A percentile compares a stretch with the other conserved stretches of the same genome.
phyloP scores from a whole-genome alignment of 805 yeast genomes.

The Yarrowia divulgata region DNA sequence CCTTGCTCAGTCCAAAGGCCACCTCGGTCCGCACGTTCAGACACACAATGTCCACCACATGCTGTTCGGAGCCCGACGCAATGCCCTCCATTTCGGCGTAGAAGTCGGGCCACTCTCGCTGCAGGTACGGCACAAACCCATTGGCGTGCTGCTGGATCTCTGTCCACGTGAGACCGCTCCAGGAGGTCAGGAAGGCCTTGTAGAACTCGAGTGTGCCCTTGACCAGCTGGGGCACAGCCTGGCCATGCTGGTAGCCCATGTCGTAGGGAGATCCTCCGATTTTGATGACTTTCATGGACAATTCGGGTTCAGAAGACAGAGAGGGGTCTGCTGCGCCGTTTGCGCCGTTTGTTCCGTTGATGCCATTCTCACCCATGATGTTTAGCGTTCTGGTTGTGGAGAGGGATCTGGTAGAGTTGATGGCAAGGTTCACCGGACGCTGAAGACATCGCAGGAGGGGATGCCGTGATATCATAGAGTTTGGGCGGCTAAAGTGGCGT shows the following conservation, averaged over 20 bases:
- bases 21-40: slow-evolving; percentile 54
- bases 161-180: slow-evolving; percentile 48
- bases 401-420: slow-evolving; percentile 8
- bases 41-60: slow-evolving; percentile 52
- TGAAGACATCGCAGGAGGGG: neutral
- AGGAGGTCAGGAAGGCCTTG: slow-evolving; percentile 45
- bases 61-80: slow-evolving; percentile 51
- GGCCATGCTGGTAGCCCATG: slow-evolving; percentile 53
- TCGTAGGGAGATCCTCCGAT: slow-evolving; percentile 41
- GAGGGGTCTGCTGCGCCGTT: slow-evolving; percentile 5
- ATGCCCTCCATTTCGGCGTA: slow-evolving; percentile 53
- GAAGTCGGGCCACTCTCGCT: slow-evolving; percentile 49
- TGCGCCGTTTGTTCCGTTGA: neutral
- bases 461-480: slow-evolving; percentile 1
- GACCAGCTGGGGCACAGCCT: slow-evolving; percentile 49
- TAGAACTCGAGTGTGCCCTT: slow-evolving; percentile 49
- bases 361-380: neutral
- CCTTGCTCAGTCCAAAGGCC: slow-evolving; percentile 46
- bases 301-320: neutral
- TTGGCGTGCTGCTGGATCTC: slow-evolving; percentile 48
- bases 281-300: slow-evolving; percentile 40
- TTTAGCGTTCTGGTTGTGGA: slow-evolving; percentile 13
- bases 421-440: slow-evolving; percentile 8
- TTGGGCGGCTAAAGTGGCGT: slow-evolving; percentile 9
- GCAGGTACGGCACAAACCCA: slow-evolving; percentile 48